These are phyloP conservation scores for Chamaecrista fasciculata DNA, from an alignment of 306 rosid genomes.

Conservation along the genomic window DNA sequence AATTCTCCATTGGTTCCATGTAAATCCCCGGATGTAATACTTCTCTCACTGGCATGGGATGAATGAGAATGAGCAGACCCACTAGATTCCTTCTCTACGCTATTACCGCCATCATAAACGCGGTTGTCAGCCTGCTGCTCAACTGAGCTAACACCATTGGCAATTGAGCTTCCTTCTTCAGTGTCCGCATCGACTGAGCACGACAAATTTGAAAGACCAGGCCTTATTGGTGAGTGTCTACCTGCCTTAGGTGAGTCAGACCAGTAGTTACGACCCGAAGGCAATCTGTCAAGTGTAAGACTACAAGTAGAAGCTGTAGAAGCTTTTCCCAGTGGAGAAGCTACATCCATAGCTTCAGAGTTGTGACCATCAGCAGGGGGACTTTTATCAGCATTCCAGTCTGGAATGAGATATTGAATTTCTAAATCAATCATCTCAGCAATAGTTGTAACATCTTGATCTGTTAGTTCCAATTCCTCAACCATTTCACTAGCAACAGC, in stretches of 20 bases:
- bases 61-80: conserved; percentile 25
- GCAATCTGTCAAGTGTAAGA: conserved; percentile 72
- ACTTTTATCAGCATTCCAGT: conserved; percentile 49
- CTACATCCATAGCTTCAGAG: conserved; percentile 43
- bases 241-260: conserved; percentile 74
- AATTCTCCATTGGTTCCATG: conserved; percentile 26
- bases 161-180: conserved; percentile 21
- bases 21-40: conserved; percentile 24
- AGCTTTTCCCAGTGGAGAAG: conserved; percentile 41
- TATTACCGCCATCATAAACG: conserved; percentile 1
- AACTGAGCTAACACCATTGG: conserved; percentile 28
- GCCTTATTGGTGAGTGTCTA: conserved; percentile 54
- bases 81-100: conserved; percentile 34
- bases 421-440: conserved; percentile 80
- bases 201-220: conserved; percentile 46
- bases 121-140: conserved; percentile 22
- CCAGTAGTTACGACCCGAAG: conserved; percentile 96
- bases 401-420: conserved; percentile 63
- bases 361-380: conserved; percentile 28
- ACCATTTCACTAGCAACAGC: conserved; percentile 99
- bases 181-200: conserved; percentile 22
- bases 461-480: conserved; percentile 82
- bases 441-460: conserved; percentile 86
- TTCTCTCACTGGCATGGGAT: conserved; percentile 26
- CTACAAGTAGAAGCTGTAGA: conserved; percentile 27